phyloP scores from a whole-genome alignment of 2,329 filamentous ascomycete species.

The Aspergillus luchuensis region DNA sequence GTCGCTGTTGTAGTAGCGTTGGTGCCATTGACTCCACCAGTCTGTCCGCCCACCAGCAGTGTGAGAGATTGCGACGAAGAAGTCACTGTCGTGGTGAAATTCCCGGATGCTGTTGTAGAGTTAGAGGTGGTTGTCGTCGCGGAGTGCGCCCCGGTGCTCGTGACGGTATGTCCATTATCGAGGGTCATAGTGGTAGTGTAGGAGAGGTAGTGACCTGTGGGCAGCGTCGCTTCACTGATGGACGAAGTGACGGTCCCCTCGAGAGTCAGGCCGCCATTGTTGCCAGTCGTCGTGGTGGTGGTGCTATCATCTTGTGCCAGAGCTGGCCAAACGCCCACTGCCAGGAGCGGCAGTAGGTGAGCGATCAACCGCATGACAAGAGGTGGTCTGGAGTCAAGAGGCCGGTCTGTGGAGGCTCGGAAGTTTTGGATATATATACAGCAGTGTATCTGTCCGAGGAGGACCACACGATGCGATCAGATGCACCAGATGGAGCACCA shows the following conservation, averaged over 20 bases:
- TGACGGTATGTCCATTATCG: conserved; percentile 13
- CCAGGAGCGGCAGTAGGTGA: conserved; percentile 20
- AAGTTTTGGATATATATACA: not conserved
- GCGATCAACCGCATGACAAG: conserved; percentile 16
- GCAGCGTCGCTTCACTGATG: conserved; percentile 30
- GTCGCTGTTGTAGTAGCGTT: conserved; percentile 53
- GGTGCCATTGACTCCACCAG: conserved; percentile 52
- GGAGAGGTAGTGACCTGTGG: conserved; percentile 44
- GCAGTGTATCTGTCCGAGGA: not conserved
- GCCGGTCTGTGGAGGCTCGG: not conserved
- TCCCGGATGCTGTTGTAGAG: conserved; percentile 17
- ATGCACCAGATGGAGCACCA: not conserved
- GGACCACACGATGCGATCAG: not conserved
- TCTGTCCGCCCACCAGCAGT: conserved; percentile 44
- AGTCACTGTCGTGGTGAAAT: conserved; percentile 36
- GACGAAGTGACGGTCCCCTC: conserved; percentile 27
- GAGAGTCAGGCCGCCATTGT: conserved; percentile 22
- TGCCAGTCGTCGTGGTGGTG: conserved; percentile 9
- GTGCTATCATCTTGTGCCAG: conserved; percentile 14
- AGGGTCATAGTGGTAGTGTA: conserved; percentile 40
- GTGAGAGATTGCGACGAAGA: conserved; percentile 36
- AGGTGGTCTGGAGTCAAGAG: not conserved
- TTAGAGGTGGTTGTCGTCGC: conserved; percentile 28
- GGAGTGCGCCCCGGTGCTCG: conserved; percentile 31
- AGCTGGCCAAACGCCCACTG: conserved; percentile 12